These are phyloP conservation scores for Fusarium aywerte DNA, from an alignment of 2,329 filamentous ascomycete species.

Conservation along the genomic window DNA sequence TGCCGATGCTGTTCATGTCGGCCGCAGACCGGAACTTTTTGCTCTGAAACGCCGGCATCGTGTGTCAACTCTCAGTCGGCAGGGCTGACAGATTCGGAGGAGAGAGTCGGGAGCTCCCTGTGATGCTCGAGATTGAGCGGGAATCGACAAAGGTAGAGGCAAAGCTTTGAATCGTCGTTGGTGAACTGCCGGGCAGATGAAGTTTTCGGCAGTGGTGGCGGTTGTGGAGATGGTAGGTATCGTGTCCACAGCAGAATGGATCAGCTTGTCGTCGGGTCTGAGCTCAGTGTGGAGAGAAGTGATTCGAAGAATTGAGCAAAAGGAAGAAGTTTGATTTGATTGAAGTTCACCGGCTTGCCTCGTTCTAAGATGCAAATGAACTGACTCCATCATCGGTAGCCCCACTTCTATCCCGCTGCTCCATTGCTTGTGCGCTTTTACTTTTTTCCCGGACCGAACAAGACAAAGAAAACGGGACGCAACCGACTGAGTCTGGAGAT, in stretches of 20 bases:
- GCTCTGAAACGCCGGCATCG: slow-evolving; percentile 67
- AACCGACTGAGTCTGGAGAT: neutral
- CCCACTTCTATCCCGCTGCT: slow-evolving; percentile 11
- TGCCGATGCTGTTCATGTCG: slow-evolving; percentile 75
- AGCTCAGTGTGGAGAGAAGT: neutral
- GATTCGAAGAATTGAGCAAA: slow-evolving; percentile 9
- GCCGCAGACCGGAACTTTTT: slow-evolving; percentile 77
- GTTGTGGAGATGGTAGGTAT: slow-evolving; percentile 24
- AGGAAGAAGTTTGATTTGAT: slow-evolving; percentile 33
- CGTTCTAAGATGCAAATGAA: slow-evolving; percentile 5
- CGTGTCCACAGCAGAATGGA: neutral
- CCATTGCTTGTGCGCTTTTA: slow-evolving; percentile 38
- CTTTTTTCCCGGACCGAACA: slow-evolving; percentile 30
- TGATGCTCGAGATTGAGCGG: slow-evolving; percentile 1
- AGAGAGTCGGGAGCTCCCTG: slow-evolving; percentile 21
- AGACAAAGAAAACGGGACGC: neutral
- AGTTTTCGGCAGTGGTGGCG: neutral
- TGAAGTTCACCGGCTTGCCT: neutral
- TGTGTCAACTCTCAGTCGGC: slow-evolving; percentile 12
- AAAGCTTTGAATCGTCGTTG: slow-evolving; percentile 3
- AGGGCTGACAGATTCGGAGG: slow-evolving; percentile 5
- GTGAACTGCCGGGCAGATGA: neutral
- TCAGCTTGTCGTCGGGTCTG: neutral
- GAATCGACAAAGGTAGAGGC: neutral
- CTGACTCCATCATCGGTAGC: slow-evolving; percentile 27